Evolutionary conservation across 345 rosid genomes (phyloP).

Genomic region (Populus davidiana): DNA sequence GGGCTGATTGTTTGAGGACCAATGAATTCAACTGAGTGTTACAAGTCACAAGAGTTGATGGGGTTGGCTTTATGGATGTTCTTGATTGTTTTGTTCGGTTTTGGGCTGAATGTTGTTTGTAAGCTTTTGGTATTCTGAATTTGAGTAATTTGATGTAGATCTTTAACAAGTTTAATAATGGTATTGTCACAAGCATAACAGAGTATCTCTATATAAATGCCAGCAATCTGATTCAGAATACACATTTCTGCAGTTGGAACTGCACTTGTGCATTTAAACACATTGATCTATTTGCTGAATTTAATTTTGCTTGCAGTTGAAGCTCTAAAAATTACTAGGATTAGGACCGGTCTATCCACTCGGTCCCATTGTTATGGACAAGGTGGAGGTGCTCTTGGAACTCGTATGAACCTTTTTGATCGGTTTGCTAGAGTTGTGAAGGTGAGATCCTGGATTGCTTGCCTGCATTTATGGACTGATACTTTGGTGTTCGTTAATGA

Average conservation of each 20-base stretch:
- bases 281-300: not conserved
- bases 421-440: slow-evolving; percentile 70
- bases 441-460: slow-evolving; percentile 35
- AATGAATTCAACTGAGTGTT: not conserved
- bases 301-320: slow-evolving; percentile 18
- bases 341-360: slow-evolving; percentile 8
- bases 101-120: not conserved
- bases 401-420: slow-evolving; percentile 64
- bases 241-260: not conserved
- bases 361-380: slow-evolving; percentile 34
- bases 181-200: not conserved
- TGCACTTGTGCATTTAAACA: not conserved
- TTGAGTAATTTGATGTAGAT: not conserved
- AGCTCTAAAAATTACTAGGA: slow-evolving; percentile 15
- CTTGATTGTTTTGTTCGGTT: not conserved
- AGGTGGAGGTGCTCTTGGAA: slow-evolving; percentile 53
- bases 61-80: not conserved
- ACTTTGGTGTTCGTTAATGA: not conserved
- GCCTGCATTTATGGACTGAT: not conserved
- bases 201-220: not conserved
- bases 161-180: not conserved
- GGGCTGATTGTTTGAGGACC: not conserved
- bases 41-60: not conserved
- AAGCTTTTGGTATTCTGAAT: not conserved
- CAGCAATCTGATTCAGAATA: not conserved